A percentile compares a stretch with the other conserved stretches of the same genome.
These are phyloP conservation scores for Monilinia aucupariae DNA, from an alignment of 2,329 filamentous ascomycete species.

Conservation along the genomic window DNA sequence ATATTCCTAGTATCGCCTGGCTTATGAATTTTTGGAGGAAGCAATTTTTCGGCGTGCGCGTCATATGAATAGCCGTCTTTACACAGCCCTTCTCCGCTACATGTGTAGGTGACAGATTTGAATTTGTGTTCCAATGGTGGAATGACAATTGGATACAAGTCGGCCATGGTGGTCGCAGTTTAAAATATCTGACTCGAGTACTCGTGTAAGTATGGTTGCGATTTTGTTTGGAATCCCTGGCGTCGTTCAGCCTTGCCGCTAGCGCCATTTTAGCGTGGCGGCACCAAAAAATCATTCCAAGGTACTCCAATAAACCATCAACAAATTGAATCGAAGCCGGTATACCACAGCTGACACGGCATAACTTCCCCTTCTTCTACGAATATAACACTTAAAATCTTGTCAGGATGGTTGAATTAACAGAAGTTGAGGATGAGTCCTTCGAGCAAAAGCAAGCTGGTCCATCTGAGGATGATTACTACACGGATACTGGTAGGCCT, in stretches of 20 bases:
- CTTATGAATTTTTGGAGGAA: conserved; percentile 23
- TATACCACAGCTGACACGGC: neutral
- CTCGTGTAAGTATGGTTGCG: neutral
- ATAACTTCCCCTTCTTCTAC: neutral
- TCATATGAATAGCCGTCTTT: conserved; percentile 24
- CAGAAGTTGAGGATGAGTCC: conserved; percentile 95
- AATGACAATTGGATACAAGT: conserved; percentile 22
- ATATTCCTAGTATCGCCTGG: conserved; percentile 12
- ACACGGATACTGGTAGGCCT: conserved; percentile 78
- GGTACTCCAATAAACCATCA: neutral
- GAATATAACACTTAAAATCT: neutral
- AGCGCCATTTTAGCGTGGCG: conserved; percentile 12
- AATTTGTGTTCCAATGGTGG: conserved; percentile 17
- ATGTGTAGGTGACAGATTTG: conserved; percentile 23
- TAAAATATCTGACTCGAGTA: neutral
- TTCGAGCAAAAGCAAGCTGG: conserved; percentile 69
- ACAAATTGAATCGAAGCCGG: neutral
- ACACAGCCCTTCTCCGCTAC: conserved; percentile 20
- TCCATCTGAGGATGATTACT: conserved; percentile 68
- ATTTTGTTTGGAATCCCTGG: conserved; percentile 5
- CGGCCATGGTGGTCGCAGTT: conserved; percentile 15
- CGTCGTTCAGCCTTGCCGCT: conserved; percentile 13
- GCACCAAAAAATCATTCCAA: conserved; percentile 8
- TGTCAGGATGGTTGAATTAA: conserved; percentile 83
- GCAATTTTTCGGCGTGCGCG: conserved; percentile 19